Evolutionary conservation across 2,329 filamentous ascomycete species (phyloP).

Genomic region (Phoma sp.): DNA sequence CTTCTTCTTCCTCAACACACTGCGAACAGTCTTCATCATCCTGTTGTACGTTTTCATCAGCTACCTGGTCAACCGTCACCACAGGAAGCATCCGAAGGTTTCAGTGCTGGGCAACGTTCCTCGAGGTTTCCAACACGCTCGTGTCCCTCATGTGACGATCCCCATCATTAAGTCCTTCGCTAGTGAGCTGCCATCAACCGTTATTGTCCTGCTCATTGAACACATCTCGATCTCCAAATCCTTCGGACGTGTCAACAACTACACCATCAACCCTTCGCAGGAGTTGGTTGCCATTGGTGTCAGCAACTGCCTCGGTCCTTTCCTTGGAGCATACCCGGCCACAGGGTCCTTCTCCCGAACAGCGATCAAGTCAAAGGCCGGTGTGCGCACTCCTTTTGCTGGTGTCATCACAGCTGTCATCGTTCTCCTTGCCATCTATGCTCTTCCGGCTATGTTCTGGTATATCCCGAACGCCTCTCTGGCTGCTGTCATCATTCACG

Average conservation of each 20-base stretch:
- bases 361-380: constrained; percentile 96
- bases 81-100: constrained; percentile 66
- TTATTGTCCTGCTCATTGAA: constrained; percentile 95
- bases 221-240: constrained; percentile 98
- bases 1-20: constrained; percentile 88
- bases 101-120: constrained; percentile 57
- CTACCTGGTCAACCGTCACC: constrained; percentile 76
- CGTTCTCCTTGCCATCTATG: constrained; percentile 89
- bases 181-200: constrained; percentile 77
- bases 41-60: constrained; percentile 90
- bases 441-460: constrained; percentile 85
- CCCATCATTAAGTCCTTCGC: constrained; percentile 72
- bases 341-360: constrained; percentile 97
- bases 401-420: constrained; percentile 86
- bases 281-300: constrained; percentile 93
- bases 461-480: constrained; percentile 86
- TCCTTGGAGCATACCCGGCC: constrained; percentile 87
- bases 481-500: constrained; percentile 91
- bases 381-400: constrained; percentile 87
- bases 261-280: constrained; percentile 92
- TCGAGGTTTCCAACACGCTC: constrained; percentile 78
- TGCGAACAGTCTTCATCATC: constrained; percentile 90
- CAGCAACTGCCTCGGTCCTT: constrained; percentile 86
- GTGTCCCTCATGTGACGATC: constrained; percentile 70
- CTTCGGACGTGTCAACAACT: constrained; percentile 94